Conservation (phyloP, 2,329 filamentous ascomycete species). For the Kalmusia sp. region DNA sequence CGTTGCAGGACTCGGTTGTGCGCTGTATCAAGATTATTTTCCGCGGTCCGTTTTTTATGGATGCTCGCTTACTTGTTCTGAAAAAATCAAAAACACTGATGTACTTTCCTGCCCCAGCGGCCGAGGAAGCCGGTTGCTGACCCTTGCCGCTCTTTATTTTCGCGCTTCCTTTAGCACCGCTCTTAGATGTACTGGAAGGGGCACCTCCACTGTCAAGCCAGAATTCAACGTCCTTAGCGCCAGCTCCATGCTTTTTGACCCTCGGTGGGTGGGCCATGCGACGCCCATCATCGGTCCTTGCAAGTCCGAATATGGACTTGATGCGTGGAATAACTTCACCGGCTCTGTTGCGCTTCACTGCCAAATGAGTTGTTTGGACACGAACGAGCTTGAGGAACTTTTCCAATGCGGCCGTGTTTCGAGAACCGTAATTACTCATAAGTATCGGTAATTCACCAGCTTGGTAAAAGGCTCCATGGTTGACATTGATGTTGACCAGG, state of each 20-base stretch:
- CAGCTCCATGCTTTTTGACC: conserved; percentile 20
- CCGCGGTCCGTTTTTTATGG: background rate
- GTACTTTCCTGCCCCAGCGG: conserved; percentile 19
- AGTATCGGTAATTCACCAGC: conserved; percentile 44
- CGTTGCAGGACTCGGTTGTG: conserved; percentile 18
- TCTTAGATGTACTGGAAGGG: conserved; percentile 12
- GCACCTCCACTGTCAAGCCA: conserved; percentile 21
- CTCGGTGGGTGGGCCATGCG: conserved; percentile 21
- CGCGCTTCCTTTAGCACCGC: conserved; percentile 9
- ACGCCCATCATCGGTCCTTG: conserved; percentile 46
- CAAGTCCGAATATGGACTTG: conserved; percentile 50
- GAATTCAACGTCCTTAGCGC: conserved; percentile 32
- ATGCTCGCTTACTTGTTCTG: conserved; percentile 17
- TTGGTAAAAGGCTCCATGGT: conserved; percentile 63
- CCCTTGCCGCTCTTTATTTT: conserved; percentile 1
- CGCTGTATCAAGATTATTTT: conserved; percentile 3
- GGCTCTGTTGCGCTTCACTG: conserved; percentile 40
- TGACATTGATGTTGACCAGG: conserved; percentile 68
- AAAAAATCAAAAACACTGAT: conserved; percentile 31
- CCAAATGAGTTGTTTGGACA: conserved; percentile 45
- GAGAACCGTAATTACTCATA: conserved; percentile 25
- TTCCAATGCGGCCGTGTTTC: conserved; percentile 29
- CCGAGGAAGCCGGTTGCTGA: background rate
- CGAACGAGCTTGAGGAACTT: conserved; percentile 47
- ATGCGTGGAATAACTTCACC: conserved; percentile 40